These are phyloP conservation scores for Monoraphidium neglectum DNA, from an alignment of 139 green algal genomes.

Conservation along the genomic window DNA sequence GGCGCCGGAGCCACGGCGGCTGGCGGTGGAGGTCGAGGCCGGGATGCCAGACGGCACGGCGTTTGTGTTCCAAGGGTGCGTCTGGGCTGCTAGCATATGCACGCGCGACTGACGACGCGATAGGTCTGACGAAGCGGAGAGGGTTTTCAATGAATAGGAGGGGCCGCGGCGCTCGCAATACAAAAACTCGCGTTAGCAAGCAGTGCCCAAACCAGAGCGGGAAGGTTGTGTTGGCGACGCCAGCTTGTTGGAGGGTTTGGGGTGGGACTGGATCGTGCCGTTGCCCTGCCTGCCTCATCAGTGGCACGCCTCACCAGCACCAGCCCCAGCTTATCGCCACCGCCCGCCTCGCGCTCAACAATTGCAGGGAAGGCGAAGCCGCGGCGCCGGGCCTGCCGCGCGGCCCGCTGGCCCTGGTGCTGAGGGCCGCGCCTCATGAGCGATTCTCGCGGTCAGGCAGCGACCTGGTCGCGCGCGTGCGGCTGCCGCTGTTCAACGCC, in stretches of 20 bases:
- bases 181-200: no score
- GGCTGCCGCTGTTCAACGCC: slow-evolving; percentile 70
- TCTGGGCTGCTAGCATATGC: no score
- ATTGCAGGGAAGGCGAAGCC: slow-evolving; percentile 66
- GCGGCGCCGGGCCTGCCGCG: slow-evolving; percentile 14
- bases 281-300: background rate
- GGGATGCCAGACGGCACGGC: slow-evolving; percentile 68
- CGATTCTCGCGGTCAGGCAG: slow-evolving; percentile 54
- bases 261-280: background rate
- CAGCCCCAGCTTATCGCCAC: background rate
- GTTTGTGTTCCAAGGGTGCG: slow-evolving; percentile 76
- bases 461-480: slow-evolving; percentile 70
- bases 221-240: no score
- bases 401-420: slow-evolving; percentile 70
- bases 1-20: no score
- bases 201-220: no score
- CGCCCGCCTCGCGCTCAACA: no score
- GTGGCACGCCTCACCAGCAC: background rate
- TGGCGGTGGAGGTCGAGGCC: slow-evolving; percentile 67
- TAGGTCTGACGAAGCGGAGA: no score
- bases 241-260: background rate
- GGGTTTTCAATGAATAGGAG: no score
- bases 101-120: no score
- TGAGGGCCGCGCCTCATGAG: slow-evolving; percentile 55
- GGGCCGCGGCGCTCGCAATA: background rate